Percentiles rank a stretch among this genome's conserved stretches.
Conservation (phyloP, 2,329 filamentous ascomycete genomes). For the Neonectria ditissima region DNA sequence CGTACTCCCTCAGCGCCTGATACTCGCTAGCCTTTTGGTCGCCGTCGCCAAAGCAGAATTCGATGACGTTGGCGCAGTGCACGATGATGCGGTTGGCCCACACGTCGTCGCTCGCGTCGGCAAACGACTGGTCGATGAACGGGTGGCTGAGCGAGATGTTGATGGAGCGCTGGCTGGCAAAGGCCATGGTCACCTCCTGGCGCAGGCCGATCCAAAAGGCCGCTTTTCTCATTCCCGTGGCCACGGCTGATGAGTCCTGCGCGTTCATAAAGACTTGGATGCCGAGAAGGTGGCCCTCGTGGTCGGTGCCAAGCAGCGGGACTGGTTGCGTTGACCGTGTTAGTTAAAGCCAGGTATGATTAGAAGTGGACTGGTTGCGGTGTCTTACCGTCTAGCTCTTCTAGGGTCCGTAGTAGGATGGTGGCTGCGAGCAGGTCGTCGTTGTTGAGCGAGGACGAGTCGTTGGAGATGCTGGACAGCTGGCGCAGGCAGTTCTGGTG, state of each 20-base stretch:
- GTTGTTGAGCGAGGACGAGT: conserved; percentile 54
- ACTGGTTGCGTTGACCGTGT: conserved; percentile 26
- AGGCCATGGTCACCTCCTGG: conserved; percentile 70
- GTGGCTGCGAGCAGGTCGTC: conserved; percentile 67
- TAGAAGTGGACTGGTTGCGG: no score
- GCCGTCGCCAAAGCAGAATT: conserved; percentile 68
- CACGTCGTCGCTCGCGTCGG: conserved; percentile 61
- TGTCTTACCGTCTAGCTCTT: conserved; percentile 63
- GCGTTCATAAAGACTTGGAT: conserved; percentile 61
- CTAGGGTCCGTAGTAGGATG: conserved; percentile 67
- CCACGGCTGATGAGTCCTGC: conserved; percentile 50
- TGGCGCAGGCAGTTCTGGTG: conserved; percentile 65
- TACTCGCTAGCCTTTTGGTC: conserved; percentile 51
- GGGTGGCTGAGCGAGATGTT: conserved; percentile 62
- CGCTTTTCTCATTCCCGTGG: conserved; percentile 57
- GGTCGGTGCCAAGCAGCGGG: conserved; percentile 54
- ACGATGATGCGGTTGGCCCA: conserved; percentile 73
- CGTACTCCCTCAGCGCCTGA: conserved; percentile 58
- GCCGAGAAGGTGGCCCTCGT: conserved; percentile 60
- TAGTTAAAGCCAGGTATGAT: no score
- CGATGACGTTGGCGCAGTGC: conserved; percentile 72
- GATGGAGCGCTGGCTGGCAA: conserved; percentile 59
- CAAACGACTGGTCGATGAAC: conserved; percentile 64
- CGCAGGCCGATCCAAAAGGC: conserved; percentile 69
- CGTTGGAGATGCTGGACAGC: conserved; percentile 60